These are phyloP conservation scores for Phlyctochytrium arcticum DNA, from an alignment of 192 early-diverging fungal genomes.

Conservation along the genomic window DNA sequence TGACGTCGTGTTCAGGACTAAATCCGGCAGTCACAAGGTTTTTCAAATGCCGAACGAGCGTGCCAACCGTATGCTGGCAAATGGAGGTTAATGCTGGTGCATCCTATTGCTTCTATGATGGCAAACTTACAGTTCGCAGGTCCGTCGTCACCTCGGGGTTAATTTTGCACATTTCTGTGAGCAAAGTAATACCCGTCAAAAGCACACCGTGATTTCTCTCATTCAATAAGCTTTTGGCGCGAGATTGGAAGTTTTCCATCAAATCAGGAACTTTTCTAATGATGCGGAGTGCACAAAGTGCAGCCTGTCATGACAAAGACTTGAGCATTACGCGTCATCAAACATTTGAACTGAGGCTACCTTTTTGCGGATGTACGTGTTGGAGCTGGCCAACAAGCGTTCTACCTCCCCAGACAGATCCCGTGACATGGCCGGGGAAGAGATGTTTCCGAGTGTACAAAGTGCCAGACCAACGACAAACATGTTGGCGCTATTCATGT, in stretches of 20 bases:
- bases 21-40: conserved; percentile 80
- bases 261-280: conserved; percentile 93
- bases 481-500: conserved; percentile 94
- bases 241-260: conserved; percentile 75
- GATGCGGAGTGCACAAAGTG: conserved; percentile 86
- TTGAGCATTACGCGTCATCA: too few species aligned
- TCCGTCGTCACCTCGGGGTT: conserved; percentile 63
- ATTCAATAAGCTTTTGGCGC: conserved; percentile 68
- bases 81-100: not conserved
- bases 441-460: conserved; percentile 94
- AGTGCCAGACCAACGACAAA: conserved; percentile 96
- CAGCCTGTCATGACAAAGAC: too few species aligned
- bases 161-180: conserved; percentile 83
- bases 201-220: conserved; percentile 97
- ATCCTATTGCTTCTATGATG: not conserved
- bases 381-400: conserved; percentile 81
- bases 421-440: conserved; percentile 91
- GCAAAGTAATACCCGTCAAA: conserved; percentile 83
- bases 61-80: conserved; percentile 61
- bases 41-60: conserved; percentile 84
- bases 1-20: conserved; percentile 93
- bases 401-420: conserved; percentile 94
- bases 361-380: conserved; percentile 97
- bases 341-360: conserved; percentile 29
- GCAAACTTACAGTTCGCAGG: conserved; percentile 56